These are phyloP conservation scores for Orbilia javanica DNA, from an alignment of 2,329 filamentous ascomycete species.

Conservation along the genomic window DNA sequence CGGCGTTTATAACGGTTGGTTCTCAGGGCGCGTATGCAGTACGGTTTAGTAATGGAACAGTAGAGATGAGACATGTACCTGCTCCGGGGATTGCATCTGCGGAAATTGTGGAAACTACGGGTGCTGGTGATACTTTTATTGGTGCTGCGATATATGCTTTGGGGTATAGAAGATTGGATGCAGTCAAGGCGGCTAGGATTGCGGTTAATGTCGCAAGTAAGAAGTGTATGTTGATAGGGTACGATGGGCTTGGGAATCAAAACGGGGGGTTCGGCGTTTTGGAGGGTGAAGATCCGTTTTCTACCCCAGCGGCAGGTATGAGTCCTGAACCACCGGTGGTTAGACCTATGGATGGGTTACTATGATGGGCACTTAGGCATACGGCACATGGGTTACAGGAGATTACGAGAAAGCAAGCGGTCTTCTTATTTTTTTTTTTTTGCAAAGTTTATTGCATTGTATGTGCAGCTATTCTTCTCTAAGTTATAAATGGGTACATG, in stretches of 20 bases:
- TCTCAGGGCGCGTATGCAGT: slow-evolving; percentile 36
- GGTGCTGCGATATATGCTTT: slow-evolving; percentile 58
- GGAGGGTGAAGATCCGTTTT: slow-evolving; percentile 21
- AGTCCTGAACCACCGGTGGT: slow-evolving; percentile 8
- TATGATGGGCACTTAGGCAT: slow-evolving; percentile 20
- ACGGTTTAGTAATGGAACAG: neutral
- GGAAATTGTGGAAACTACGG: slow-evolving; percentile 59
- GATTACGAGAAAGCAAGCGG: neutral
- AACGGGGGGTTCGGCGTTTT: slow-evolving; percentile 37
- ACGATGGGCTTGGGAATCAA: slow-evolving; percentile 50
- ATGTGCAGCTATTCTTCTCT: neutral
- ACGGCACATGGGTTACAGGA: too few relatives aligned
- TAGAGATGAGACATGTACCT: slow-evolving; percentile 33
- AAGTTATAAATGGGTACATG: neutral
- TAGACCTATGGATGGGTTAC: slow-evolving; percentile 30
- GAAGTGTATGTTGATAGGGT: slow-evolving; percentile 59
- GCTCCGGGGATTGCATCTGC: slow-evolving; percentile 34
- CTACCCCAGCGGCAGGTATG: neutral
- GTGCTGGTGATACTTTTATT: slow-evolving; percentile 61
- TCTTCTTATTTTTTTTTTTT: too few relatives aligned
- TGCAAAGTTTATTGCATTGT: too few relatives aligned
- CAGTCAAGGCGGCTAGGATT: slow-evolving; percentile 47
- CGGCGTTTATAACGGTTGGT: slow-evolving; percentile 33
- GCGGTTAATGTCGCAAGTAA: slow-evolving; percentile 59
- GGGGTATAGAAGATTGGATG: slow-evolving; percentile 39